These are phyloP conservation scores for Bullera alba DNA, from an alignment of 768 basidiomycete genomes.

Conservation along the genomic window DNA sequence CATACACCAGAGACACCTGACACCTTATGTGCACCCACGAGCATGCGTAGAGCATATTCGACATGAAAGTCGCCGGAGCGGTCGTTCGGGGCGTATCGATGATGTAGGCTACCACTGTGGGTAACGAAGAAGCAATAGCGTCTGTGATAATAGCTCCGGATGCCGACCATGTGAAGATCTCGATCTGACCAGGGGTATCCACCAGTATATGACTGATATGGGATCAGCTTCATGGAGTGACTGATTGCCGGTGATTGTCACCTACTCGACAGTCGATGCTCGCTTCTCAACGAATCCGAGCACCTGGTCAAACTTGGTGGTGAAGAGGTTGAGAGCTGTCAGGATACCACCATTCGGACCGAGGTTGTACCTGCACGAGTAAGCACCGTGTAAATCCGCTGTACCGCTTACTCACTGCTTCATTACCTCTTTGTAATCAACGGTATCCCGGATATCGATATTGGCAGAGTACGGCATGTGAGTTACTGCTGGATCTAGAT, in stretches of 20 bases:
- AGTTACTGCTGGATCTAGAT: conserved; percentile 92
- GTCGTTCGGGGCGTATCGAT: conserved; percentile 94
- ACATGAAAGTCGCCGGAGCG: conserved; percentile 93
- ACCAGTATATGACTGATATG: conserved; percentile 74
- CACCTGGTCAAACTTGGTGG: conserved; percentile 98
- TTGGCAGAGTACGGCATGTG: conserved; percentile 89
- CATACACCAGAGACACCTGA: neutral
- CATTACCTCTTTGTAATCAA: conserved; percentile 98
- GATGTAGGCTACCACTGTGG: conserved; percentile 91
- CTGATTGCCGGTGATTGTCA: conserved; percentile 9
- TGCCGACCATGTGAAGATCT: conserved; percentile 99
- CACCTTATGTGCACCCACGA: conserved; percentile 78
- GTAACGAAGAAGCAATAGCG: conserved; percentile 84
- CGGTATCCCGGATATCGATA: conserved; percentile 95
- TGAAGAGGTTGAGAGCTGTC: conserved; percentile 93
- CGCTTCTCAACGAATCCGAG: conserved; percentile 83
- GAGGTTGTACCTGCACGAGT: conserved; percentile 71
- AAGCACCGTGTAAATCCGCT: neutral
- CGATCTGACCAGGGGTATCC: conserved; percentile 98
- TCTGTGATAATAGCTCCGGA: conserved; percentile 98
- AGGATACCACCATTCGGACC: conserved; percentile 97
- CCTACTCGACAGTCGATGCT: conserved; percentile 79
- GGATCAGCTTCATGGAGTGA: neutral
- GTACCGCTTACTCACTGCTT: conserved; percentile 69
- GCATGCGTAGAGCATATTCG: conserved; percentile 99